Conservation (phyloP, 306 rosid genomes). For the Cicer cuneatum region DNA sequence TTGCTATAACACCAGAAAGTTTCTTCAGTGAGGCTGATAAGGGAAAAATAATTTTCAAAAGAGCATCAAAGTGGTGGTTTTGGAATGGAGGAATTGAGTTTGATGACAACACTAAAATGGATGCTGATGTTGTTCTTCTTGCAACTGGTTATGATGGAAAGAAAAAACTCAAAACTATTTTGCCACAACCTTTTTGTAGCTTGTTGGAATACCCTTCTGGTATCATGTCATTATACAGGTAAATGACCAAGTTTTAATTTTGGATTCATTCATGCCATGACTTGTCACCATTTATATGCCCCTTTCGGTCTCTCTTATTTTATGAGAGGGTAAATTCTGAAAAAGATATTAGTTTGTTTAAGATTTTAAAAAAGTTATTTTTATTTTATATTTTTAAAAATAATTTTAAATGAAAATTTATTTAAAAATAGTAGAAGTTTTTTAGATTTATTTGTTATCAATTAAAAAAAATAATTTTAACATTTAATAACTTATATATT, state of each 20-base stretch:
- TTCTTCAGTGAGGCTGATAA: slow-evolving; percentile 75
- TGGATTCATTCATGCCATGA: background rate
- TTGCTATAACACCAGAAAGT: slow-evolving; percentile 66
- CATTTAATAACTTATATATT: no score
- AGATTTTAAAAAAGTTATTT: no score
- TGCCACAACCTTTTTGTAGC: slow-evolving; percentile 67
- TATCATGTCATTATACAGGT: slow-evolving; percentile 69
- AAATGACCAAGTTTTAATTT: slow-evolving; percentile 2
- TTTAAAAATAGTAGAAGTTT: no score
- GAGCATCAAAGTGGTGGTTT: slow-evolving; percentile 68
- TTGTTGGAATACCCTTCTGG: slow-evolving; percentile 64
- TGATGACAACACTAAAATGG: slow-evolving; percentile 61
- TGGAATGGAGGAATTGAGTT: slow-evolving; percentile 65
- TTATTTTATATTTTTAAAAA: no score
- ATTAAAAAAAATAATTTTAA: no score
- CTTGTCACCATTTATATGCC: background rate
- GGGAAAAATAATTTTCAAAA: slow-evolving; percentile 67
- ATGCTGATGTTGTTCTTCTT: slow-evolving; percentile 74
- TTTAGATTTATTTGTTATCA: no score
- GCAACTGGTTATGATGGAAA: slow-evolving; percentile 80
- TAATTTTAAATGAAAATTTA: no score
- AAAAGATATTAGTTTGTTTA: no score
- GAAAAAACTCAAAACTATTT: slow-evolving; percentile 64
- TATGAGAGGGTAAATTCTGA: no score
- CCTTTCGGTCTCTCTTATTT: no score